Percentiles rank a stretch among this genome's conserved stretches.
Evolutionary conservation across 1,284 basidiomycete species (phyloP).

Genomic region (Boletellus deceptivus): DNA sequence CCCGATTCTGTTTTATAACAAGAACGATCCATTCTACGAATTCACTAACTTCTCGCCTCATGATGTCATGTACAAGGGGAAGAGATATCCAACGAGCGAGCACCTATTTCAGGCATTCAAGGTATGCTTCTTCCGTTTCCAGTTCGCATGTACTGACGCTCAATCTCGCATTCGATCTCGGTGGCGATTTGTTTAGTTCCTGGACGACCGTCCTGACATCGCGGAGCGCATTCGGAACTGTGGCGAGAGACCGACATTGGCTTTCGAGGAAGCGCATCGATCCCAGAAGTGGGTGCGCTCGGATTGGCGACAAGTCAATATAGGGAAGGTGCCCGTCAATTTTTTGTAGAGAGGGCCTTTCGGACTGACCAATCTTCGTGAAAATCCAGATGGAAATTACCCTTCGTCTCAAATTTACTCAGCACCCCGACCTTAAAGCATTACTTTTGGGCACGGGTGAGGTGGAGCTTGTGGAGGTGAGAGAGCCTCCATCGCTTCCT

Average conservation of each 20-base stretch:
- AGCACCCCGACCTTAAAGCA: slow-evolving; percentile 53
- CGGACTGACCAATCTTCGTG: background rate
- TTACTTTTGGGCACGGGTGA: slow-evolving; percentile 59
- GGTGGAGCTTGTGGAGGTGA: slow-evolving; percentile 60
- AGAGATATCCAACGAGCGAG: slow-evolving; percentile 64
- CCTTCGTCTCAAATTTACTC: slow-evolving; percentile 61
- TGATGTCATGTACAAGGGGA: slow-evolving; percentile 52
- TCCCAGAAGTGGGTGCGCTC: slow-evolving; percentile 54
- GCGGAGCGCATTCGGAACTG: slow-evolving; percentile 64
- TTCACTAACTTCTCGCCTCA: slow-evolving; percentile 70
- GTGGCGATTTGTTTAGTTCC: slow-evolving; percentile 42
- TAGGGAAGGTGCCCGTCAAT: slow-evolving; percentile 45
- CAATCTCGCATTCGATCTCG: background rate
- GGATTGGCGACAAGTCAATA: slow-evolving; percentile 64
- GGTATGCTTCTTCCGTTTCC: slow-evolving; percentile 32
- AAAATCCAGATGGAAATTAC: slow-evolving; percentile 57
- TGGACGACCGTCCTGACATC: slow-evolving; percentile 51
- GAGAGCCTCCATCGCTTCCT: slow-evolving; percentile 1
- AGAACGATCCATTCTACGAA: slow-evolving; percentile 58
- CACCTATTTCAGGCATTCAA: slow-evolving; percentile 70
- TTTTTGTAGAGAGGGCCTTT: background rate
- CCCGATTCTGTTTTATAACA: slow-evolving; percentile 58
- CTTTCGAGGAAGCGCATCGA: slow-evolving; percentile 66
- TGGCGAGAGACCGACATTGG: slow-evolving; percentile 54
- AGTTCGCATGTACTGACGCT: background rate